Conservation (phyloP, 2,329 filamentous ascomycete species). For the Trichoderma semiorbis region DNA sequence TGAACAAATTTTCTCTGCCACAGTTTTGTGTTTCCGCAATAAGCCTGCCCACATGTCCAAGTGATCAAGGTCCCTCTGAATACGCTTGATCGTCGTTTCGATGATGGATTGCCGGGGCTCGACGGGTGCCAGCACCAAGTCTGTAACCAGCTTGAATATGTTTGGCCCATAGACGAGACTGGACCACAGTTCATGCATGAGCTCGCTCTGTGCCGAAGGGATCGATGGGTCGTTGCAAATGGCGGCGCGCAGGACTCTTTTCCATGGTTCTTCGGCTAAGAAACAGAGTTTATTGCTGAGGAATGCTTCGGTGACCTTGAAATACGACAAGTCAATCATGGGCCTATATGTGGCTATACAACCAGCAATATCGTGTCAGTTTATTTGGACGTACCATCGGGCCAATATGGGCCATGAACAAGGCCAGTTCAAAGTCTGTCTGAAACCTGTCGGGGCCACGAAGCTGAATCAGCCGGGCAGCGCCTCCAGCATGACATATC, state of each 20-base stretch:
- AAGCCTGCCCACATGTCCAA: neutral
- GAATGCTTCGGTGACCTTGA: neutral
- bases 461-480: neutral
- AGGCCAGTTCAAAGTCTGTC: neutral
- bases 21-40: neutral
- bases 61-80: neutral
- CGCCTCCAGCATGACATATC: neutral
- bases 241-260: neutral
- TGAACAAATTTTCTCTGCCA: neutral
- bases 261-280: neutral
- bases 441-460: neutral
- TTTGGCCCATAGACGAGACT: neutral
- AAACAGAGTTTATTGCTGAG: neutral
- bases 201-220: neutral
- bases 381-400: neutral
- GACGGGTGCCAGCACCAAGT: neutral
- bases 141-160: neutral
- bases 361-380: too few species aligned
- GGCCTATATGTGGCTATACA: neutral
- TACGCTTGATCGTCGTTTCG: neutral
- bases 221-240: neutral
- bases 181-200: neutral
- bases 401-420: conserved; percentile 5
- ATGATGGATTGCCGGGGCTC: neutral
- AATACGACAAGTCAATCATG: neutral